Percentiles rank a stretch among this genome's conserved stretches.
phyloP scores from a whole-genome alignment of 2,329 filamentous ascomycete species.

The Drechslerella coelobrocha region DNA sequence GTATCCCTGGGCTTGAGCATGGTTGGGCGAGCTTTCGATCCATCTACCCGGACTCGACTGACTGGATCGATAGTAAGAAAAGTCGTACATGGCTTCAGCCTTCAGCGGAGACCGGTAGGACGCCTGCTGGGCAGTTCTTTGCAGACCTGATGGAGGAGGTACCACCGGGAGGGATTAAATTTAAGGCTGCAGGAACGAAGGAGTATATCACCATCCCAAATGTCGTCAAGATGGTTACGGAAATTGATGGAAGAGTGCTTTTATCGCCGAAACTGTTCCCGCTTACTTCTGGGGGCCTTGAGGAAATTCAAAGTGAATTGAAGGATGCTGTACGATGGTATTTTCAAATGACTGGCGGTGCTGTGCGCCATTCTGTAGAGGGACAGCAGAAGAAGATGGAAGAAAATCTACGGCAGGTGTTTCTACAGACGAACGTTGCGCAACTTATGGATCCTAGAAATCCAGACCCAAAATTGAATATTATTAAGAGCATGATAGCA shows the following conservation, averaged over 20 bases:
- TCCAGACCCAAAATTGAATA: background rate
- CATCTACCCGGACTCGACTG: constrained; percentile 14
- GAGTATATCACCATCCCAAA: constrained; percentile 25
- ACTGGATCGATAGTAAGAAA: constrained; percentile 18
- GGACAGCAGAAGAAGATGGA: background rate
- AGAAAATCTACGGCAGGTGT: background rate
- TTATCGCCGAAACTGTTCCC: background rate
- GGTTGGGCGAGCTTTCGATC: constrained; percentile 24
- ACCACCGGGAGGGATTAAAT: constrained; percentile 23
- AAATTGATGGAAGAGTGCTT: background rate
- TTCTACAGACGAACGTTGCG: background rate
- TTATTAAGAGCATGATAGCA: background rate
- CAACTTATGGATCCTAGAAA: background rate
- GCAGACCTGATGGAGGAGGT: constrained; percentile 7
- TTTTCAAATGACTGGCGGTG: background rate
- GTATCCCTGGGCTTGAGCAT: constrained; percentile 23
- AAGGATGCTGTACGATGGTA: background rate
- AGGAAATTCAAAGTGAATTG: background rate
- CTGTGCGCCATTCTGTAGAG: background rate
- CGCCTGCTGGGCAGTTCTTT: constrained; percentile 15
- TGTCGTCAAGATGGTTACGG: constrained; percentile 6
- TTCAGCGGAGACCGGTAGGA: background rate
- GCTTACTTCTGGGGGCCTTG: background rate
- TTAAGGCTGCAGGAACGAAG: constrained; percentile 13
- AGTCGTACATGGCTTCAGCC: constrained; percentile 10